A percentile compares a stretch with the other conserved stretches of the same genome.
Evolutionary conservation across 441 rosid species (phyloP).

Genomic region (Erodium trifolium): DNA sequence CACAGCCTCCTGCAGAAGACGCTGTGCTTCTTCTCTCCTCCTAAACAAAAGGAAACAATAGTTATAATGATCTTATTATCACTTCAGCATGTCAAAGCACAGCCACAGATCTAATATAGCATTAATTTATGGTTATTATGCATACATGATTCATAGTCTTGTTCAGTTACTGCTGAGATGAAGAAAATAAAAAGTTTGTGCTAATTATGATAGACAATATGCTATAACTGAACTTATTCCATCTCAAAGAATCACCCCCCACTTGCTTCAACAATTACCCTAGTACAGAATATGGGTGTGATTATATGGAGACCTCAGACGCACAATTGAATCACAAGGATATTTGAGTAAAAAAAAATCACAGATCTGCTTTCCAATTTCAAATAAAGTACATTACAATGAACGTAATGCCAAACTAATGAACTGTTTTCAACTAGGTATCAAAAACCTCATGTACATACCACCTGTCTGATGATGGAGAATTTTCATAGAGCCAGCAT

Average conservation of each 20-base stretch:
- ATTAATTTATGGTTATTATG: too few relatives aligned
- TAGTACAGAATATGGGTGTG: not conserved
- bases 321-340: not conserved
- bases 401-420: too few relatives aligned
- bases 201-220: not conserved
- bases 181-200: not conserved
- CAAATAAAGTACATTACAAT: not conserved
- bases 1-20: constrained; percentile 58
- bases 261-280: not conserved
- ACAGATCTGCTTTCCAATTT: not conserved
- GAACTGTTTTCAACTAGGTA: too few relatives aligned
- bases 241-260: not conserved
- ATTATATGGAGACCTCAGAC: not conserved
- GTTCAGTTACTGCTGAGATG: not conserved
- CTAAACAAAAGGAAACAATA: constrained; percentile 26
- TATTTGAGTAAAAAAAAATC: not conserved
- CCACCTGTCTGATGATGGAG: not conserved
- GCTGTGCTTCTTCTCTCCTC: constrained; percentile 76
- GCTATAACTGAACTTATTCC: not conserved
- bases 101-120: too few relatives aligned
- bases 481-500: not conserved
- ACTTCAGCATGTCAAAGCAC: not conserved
- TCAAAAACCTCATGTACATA: not conserved
- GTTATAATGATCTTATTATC: constrained; percentile 6
- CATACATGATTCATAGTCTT: not conserved